A percentile compares a stretch with the other conserved stretches of the same genome.
Conservation (phyloP, 306 rosid species). For the Castanea mollissima region DNA sequence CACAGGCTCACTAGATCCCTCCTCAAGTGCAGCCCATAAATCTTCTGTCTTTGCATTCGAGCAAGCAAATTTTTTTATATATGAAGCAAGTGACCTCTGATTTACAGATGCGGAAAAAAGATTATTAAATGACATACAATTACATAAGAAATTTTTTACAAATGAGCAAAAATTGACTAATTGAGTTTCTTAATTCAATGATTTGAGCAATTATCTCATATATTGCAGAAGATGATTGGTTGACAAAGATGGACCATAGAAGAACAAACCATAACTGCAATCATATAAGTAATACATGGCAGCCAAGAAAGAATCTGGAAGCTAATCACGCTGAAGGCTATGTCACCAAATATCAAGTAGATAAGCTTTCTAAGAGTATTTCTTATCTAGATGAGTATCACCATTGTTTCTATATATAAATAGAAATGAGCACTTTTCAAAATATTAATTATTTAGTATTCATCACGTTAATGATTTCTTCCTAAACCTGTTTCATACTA, state of each 20-base stretch:
- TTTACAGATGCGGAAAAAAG: background rate
- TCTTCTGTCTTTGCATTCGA: slow-evolving; percentile 92
- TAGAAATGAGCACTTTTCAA: background rate
- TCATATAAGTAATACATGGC: background rate
- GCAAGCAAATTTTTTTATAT: slow-evolving; percentile 68
- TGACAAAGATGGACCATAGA: background rate
- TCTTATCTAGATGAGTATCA: background rate
- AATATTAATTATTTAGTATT: background rate
- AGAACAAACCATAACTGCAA: background rate
- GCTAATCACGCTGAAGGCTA: background rate
- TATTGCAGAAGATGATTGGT: background rate
- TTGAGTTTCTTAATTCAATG: background rate
- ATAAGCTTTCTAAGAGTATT: background rate
- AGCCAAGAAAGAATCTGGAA: background rate
- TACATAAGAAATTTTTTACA: background rate
- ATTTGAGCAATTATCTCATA: background rate
- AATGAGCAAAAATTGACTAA: background rate
- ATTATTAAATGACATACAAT: background rate
- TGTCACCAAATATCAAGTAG: background rate
- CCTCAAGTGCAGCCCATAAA: slow-evolving; percentile 93
- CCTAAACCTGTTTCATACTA: background rate
- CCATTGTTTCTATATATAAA: background rate
- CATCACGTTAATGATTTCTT: background rate
- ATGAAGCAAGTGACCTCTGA: slow-evolving; percentile 91
- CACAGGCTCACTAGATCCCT: slow-evolving; percentile 89